Evolutionary conservation across 345 rosid species (phyloP).

Genomic region (Melaleuca quinquenervia): DNA sequence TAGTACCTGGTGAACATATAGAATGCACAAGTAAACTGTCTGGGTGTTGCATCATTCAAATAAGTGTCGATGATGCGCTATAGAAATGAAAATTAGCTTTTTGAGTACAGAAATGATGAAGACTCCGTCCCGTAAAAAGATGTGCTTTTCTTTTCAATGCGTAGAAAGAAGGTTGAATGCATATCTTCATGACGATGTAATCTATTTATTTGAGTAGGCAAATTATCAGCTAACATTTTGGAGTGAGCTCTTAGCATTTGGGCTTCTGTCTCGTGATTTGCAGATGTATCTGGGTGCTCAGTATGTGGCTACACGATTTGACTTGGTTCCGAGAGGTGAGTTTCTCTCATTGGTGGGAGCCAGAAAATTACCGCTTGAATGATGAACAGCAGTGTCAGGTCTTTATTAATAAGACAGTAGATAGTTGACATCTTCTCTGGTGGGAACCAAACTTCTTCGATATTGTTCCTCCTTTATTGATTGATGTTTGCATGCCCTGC

Average conservation of each 20-base stretch:
- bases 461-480: not conserved
- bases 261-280: conserved; percentile 1
- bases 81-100: not conserved
- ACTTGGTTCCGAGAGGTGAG: conserved; percentile 67
- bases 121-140: not conserved
- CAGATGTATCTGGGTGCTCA: conserved; percentile 55
- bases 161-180: not conserved
- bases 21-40: not conserved
- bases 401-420: not conserved
- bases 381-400: not conserved
- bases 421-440: not conserved
- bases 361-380: not conserved
- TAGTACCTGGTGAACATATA: not conserved
- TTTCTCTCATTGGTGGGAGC: not conserved
- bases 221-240: not conserved
- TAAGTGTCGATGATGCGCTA: not conserved
- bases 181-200: not conserved
- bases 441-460: not conserved
- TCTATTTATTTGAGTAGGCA: not conserved
- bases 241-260: not conserved
- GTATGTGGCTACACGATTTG: conserved; percentile 53
- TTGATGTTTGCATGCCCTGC: not conserved
- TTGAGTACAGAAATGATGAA: not conserved
- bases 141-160: not conserved
- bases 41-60: not conserved